Percentiles rank a stretch among this genome's conserved stretches.
These are phyloP conservation scores for Salix viminalis DNA, from an alignment of 345 rosid genomes.

Conservation along the genomic window DNA sequence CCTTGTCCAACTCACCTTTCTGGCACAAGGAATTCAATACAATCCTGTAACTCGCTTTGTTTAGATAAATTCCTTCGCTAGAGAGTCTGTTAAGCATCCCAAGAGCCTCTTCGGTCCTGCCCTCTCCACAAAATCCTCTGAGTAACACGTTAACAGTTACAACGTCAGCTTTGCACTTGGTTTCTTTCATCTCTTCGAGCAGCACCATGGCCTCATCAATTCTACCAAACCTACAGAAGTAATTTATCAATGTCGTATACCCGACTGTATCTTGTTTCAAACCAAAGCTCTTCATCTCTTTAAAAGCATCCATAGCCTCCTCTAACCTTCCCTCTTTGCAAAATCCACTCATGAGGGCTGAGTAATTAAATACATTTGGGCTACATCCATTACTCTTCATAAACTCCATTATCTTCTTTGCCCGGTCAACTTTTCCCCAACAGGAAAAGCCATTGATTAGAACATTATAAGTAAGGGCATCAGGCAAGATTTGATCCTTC, in stretches of 20 bases:
- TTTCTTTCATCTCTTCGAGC: conserved; percentile 66
- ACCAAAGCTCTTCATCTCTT: conserved; percentile 57
- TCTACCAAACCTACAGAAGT: conserved; percentile 54
- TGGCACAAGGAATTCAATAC: conserved; percentile 62
- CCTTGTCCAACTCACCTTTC: conserved; percentile 57
- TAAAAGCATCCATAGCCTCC: conserved; percentile 52
- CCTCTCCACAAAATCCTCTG: conserved; percentile 61
- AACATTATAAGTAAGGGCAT: conserved; percentile 63
- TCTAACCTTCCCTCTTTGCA: conserved; percentile 54
- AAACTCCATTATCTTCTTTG: conserved; percentile 66
- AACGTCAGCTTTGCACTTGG: conserved; percentile 59
- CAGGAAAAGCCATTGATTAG: conserved; percentile 77
- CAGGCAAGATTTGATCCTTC: conserved; percentile 67
- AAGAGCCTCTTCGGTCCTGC: conserved; percentile 58
- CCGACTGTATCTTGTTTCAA: conserved; percentile 61
- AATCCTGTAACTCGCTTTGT: conserved; percentile 80
- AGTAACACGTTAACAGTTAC: conserved; percentile 71
- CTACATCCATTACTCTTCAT: conserved; percentile 75
- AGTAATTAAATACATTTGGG: conserved; percentile 67
- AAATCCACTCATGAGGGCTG: conserved; percentile 61
- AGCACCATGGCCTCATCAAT: conserved; percentile 52
- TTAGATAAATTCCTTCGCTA: conserved; percentile 53
- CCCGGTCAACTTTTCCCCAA: conserved; percentile 65
- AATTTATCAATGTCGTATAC: conserved; percentile 73
- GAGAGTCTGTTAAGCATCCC: conserved; percentile 51